A percentile compares a stretch with the other conserved stretches of the same genome.
phyloP scores from a whole-genome alignment of 805 yeast species.

The Pichia rugopelliculosa region DNA sequence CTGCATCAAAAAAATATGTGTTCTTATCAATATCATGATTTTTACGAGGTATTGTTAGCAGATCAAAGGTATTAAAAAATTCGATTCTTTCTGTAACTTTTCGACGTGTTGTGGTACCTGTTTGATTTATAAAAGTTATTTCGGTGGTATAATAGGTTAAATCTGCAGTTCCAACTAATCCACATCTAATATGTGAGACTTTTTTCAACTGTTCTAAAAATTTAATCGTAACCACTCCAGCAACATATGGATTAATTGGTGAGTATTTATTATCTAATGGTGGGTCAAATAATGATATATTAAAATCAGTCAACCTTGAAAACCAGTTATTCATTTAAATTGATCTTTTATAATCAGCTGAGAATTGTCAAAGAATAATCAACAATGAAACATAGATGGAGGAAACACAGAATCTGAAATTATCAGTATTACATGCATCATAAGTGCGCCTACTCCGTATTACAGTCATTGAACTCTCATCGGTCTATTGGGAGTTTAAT shows the following conservation, averaged over 20 bases:
- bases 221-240: background rate
- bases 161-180: conserved; percentile 4
- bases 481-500: no score
- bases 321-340: conserved; percentile 7
- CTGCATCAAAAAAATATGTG: background rate
- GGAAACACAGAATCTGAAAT: no score
- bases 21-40: background rate
- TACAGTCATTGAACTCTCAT: no score
- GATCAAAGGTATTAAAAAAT: conserved; percentile 1
- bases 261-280: conserved; percentile 7
- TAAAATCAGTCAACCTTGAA: background rate
- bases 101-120: background rate
- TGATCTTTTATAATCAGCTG: no score
- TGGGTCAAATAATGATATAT: background rate
- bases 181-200: conserved; percentile 1
- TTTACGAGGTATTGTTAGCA: background rate
- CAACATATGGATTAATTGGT: conserved; percentile 2
- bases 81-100: background rate
- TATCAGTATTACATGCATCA: no score
- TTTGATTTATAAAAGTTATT: no score
- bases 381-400: no score
- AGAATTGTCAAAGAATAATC: no score
- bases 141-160: background rate
- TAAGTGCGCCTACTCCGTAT: no score
- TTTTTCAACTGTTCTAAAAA: conserved; percentile 2